Evolutionary conservation across 2,329 filamentous ascomycete species (phyloP), one percentile per base, ranked within the genome.

Genomic region (Incumbomyces lentus): DNA sequence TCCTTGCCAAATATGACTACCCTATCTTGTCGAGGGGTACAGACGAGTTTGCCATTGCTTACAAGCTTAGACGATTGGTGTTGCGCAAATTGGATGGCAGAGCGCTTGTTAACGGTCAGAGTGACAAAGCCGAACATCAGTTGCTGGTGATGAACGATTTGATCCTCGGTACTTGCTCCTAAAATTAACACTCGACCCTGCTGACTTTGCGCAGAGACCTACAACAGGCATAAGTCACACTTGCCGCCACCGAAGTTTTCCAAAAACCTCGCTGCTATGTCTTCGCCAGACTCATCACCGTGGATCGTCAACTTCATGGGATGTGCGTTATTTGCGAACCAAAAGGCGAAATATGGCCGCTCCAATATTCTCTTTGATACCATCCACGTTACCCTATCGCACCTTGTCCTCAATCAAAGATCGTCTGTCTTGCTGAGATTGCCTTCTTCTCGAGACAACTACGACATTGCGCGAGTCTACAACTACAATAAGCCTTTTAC

Each of bases 21-120:
- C 58, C 58, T 1, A 33, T 40, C 1, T 48, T 58, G 11, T 50
- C 48, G 32, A 34, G 41, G 6, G 54, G 57, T 2, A 26, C 22
- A 26, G 31, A 40, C 1, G 57, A 64, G 17, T 53, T 66, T 19
- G 58, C 55, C 22, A 22, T 47, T 0, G 64, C 66, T 32, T 68
- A 68, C 46, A 52, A 63, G 40, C 55, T 57, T 22, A 61, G 66
- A n/a, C 50, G 58, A 6, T 55, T 65, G 29, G 61, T 65, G 6
- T 54, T 69, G 12, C 34, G 48, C 1, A 53, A 58, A 30, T 47
- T 49, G 3, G 54, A 49, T n/a, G 63, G 65, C 42, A 50, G 45
- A 14, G 46, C 55, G 12, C 43, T 44, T 10, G 51, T 55, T 1
- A 55, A 63, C 31, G 50, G 52, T 7, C 46, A 54, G 14, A 52